Conservation (phyloP, 2,329 filamentous ascomycete genomes). For the Fusarium continuum region DNA sequence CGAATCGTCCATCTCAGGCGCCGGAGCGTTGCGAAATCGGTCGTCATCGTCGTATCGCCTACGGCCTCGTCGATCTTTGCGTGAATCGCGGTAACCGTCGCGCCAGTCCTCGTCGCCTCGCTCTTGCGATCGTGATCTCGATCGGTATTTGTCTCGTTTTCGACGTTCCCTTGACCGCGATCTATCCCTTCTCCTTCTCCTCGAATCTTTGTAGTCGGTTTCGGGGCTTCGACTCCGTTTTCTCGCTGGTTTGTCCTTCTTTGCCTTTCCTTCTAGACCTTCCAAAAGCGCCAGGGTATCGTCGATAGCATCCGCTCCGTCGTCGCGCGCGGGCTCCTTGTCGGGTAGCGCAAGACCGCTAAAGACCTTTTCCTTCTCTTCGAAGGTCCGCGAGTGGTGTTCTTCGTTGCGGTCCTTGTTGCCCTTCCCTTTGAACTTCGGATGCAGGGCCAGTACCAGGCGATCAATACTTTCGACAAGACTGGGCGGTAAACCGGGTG, state of each 20-base stretch:
- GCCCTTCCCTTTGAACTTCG: constrained; percentile 76
- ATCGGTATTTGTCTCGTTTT: constrained; percentile 48
- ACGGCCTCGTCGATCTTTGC: constrained; percentile 49
- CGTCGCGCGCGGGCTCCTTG: constrained; percentile 59
- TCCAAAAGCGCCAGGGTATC: constrained; percentile 95
- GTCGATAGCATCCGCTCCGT: constrained; percentile 75
- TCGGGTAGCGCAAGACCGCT: constrained; percentile 89
- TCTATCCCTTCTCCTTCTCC: constrained; percentile 53
- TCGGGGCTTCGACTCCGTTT: constrained; percentile 70
- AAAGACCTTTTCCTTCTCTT: constrained; percentile 88
- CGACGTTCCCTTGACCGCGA: constrained; percentile 55
- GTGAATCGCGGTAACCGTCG: constrained; percentile 46
- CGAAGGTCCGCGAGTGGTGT: constrained; percentile 56
- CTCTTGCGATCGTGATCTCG: constrained; percentile 52
- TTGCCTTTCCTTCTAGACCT: constrained; percentile 75
- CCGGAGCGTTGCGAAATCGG: constrained; percentile 71
- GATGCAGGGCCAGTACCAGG: constrained; percentile 88
- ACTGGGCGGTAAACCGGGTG: constrained; percentile 84
- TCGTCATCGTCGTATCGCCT: constrained; percentile 61
- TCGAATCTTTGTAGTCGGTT: constrained; percentile 56
- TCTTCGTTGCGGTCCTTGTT: constrained; percentile 52
- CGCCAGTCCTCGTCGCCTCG: constrained; percentile 58
- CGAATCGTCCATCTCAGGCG: constrained; percentile 80
- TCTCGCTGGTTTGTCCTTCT: constrained; percentile 57
- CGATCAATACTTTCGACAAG: constrained; percentile 92